phyloP scores from a whole-genome alignment of 1,284 basidiomycete genomes.

The Apiotrichum veenhuisii region DNA sequence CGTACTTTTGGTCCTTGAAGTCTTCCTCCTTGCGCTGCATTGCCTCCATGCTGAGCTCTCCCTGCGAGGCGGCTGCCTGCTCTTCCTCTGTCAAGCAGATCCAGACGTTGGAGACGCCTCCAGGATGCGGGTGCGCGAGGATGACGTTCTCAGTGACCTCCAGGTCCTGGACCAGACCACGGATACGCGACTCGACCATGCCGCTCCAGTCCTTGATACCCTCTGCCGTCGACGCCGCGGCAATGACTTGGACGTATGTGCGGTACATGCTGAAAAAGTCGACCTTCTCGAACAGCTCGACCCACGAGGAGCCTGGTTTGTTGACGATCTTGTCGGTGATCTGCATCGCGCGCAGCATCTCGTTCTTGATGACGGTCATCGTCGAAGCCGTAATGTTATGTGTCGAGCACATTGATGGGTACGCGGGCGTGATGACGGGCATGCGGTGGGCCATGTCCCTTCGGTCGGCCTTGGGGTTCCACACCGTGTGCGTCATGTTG shows the following conservation, averaged over 20 bases:
- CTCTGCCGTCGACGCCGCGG: slow-evolving; percentile 77
- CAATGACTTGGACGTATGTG: slow-evolving; percentile 97
- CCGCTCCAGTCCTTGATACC: slow-evolving; percentile 94
- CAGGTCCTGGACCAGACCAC: slow-evolving; percentile 94
- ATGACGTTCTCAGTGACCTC: slow-evolving; percentile 89
- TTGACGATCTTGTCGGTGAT: slow-evolving; percentile 86
- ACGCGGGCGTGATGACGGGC: slow-evolving; percentile 99
- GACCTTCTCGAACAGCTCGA: slow-evolving; percentile 85
- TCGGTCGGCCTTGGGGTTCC: slow-evolving; percentile 98
- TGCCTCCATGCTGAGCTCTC: slow-evolving; percentile 71
- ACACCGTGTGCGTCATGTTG: slow-evolving; percentile 79
- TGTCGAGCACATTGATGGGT: slow-evolving; percentile 99
- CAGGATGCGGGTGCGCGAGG: slow-evolving; percentile 91
- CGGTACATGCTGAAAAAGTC: slow-evolving; percentile 97
- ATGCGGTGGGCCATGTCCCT: slow-evolving; percentile 90
- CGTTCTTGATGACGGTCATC: slow-evolving; percentile 92
- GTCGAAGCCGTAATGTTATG: slow-evolving; percentile 97
- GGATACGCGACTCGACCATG: slow-evolving; percentile 94
- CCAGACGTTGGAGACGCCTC: slow-evolving; percentile 83
- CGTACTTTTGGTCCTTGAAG: slow-evolving; percentile 70
- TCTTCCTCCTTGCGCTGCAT: slow-evolving; percentile 74
- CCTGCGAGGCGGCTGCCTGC: slow-evolving; percentile 82
- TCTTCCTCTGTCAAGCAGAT: slow-evolving; percentile 83
- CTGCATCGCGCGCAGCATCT: slow-evolving; percentile 89
- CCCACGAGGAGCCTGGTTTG: slow-evolving; percentile 69